Evolutionary conservation across 768 basidiomycete genomes (phyloP).

Genomic region (Trametopsis cervina): DNA sequence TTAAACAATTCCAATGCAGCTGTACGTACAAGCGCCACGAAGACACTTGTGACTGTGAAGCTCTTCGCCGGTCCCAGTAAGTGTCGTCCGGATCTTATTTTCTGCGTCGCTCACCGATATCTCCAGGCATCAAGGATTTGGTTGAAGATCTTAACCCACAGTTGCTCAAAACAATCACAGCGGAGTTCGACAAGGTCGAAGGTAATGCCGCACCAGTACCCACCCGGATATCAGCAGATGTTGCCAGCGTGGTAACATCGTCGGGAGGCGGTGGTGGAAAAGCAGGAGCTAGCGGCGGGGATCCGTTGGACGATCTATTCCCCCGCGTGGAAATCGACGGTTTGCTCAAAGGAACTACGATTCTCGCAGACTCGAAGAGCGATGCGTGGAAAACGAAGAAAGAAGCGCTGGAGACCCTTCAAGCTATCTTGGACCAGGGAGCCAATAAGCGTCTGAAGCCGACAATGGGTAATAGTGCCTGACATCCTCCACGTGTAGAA

Average conservation of each 20-base stretch:
- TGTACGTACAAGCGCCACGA: conserved; percentile 91
- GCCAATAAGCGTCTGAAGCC: conserved; percentile 90
- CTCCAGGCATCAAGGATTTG: conserved; percentile 80
- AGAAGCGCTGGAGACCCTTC: conserved; percentile 83
- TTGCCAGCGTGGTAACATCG: conserved; percentile 42
- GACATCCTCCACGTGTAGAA: neutral
- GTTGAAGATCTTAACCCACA: conserved; percentile 94
- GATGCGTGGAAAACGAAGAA: conserved; percentile 98
- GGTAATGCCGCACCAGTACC: conserved; percentile 73
- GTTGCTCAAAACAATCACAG: conserved; percentile 79
- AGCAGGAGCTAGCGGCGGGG: conserved; percentile 32
- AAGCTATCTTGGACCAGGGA: conserved; percentile 82
- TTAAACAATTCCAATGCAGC: conserved; percentile 92
- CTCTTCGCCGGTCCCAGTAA: conserved; percentile 85
- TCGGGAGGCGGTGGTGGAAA: conserved; percentile 37
- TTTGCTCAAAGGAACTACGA: conserved; percentile 75
- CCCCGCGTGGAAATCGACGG: conserved; percentile 91
- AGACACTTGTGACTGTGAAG: conserved; percentile 84
- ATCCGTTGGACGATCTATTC: conserved; percentile 90
- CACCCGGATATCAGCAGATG: conserved; percentile 68
- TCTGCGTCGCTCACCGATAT: neutral
- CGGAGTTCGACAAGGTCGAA: conserved; percentile 91
- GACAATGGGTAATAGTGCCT: conserved; percentile 56
- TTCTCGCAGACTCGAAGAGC: conserved; percentile 78
- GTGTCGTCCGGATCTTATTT: conserved; percentile 15